Base-by-base conservation (phyloP, 2,329 filamentous ascomycete species). In the Paecilomyces niveus region DNA sequence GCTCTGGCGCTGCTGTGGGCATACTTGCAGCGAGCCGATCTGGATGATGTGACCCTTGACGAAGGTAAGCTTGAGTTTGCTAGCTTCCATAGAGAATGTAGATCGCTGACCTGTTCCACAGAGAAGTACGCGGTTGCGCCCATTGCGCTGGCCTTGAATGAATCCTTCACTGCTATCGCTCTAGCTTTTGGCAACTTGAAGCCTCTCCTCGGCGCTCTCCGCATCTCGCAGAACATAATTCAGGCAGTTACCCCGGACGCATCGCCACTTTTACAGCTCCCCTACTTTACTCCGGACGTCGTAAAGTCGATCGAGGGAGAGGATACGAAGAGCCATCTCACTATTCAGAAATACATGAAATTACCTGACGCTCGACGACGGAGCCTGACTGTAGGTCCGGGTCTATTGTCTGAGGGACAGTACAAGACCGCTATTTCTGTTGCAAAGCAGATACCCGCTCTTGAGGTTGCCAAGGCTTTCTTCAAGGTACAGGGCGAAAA, bases 401-500 rank as follows among this genome's bases (percentile, higher is more conserved):
- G 80, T 49, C 86, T 93, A 49, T 78, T 99, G 39, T 87, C 83
- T 3, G 87, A 91, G 64, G 76, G 84, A 60, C 85, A 97, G 73
- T 96, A 96, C 76, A 80, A 85, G 63, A 83, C 87, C 50, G 89
- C 89, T 39, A 81, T 96, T 60, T 76, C 77, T 53, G 88, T 97
- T 31, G 92, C 92, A 29, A 85, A 86, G 66, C 90, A 97, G 75
- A 82, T 99, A 29, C 94, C 94, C 1, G 84, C 86, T 63, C 81
- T 99, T 57, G 84, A 89, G 59, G 86, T 99, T 10, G 90, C 91
- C 69, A 95, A 92, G 78, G 90, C 92, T 7, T 99, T 96, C 77
- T 99, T 99, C 85, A 99, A 99, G 81, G 95, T 99, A 53, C 88
- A 91, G 56, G 94, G 94, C 70, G 95, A 99, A 77, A 90, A 89